phyloP scores from a whole-genome alignment of 305 asterid genomes.

The Coffea humblotiana region DNA sequence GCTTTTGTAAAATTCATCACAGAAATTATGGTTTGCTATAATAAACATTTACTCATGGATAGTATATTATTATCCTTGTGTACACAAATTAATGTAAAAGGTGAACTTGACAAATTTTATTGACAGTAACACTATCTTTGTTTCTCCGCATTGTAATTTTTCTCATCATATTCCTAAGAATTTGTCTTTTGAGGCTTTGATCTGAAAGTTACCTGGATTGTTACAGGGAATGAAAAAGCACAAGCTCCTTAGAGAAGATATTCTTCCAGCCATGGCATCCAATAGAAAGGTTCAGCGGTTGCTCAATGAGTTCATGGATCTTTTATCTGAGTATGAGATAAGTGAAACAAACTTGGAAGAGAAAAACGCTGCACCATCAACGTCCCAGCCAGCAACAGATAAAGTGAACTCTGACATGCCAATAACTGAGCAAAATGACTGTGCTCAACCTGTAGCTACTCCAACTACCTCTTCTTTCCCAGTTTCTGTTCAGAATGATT shows the following conservation, averaged over 20 bases:
- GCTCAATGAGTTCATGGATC: slow-evolving; percentile 85
- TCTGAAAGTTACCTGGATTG: slow-evolving; percentile 7
- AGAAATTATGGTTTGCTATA: neutral
- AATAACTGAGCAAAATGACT: slow-evolving; percentile 20
- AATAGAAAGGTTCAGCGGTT: slow-evolving; percentile 89
- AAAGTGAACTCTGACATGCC: slow-evolving; percentile 37
- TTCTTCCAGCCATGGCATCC: slow-evolving; percentile 98
- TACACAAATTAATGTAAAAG: neutral
- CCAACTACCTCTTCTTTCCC: slow-evolving; percentile 5
- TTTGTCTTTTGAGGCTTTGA: slow-evolving; percentile 9
- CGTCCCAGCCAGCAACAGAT: slow-evolving; percentile 25
- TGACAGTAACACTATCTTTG: neutral
- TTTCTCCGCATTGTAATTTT: neutral
- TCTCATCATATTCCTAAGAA: neutral
- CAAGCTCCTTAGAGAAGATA: slow-evolving; percentile 86
- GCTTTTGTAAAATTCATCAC: neutral
- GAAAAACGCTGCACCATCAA: slow-evolving; percentile 26
- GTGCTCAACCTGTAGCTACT: slow-evolving; percentile 27
- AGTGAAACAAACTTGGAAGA: slow-evolving; percentile 32
- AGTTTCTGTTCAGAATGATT: slow-evolving; percentile 10
- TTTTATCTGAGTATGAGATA: slow-evolving; percentile 60
- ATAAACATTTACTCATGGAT: neutral
- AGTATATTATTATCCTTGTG: neutral
- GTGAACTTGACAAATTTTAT: neutral
- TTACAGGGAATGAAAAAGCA: slow-evolving; percentile 89